Evolutionary conservation across 140 eudicot species (phyloP).

Genomic region (Erigeron philadelphicus): DNA sequence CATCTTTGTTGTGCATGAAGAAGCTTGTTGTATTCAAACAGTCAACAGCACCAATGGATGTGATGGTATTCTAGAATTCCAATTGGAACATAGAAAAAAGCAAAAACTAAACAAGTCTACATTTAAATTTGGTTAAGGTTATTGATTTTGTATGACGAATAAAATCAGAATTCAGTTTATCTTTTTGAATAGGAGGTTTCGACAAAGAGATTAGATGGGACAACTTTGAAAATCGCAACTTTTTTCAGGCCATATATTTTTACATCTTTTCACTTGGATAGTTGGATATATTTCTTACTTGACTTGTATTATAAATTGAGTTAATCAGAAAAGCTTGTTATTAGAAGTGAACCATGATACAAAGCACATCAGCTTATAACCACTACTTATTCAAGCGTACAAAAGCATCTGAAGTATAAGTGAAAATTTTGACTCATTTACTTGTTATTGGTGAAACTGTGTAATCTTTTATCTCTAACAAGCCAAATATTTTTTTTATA

Average conservation of each 20-base stretch:
- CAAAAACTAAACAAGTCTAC: background rate
- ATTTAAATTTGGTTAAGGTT: background rate
- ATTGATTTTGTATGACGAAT: background rate
- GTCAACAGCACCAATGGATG: background rate
- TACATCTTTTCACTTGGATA: background rate
- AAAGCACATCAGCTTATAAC: background rate
- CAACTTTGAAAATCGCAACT: background rate
- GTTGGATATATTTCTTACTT: background rate
- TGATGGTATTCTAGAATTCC: background rate
- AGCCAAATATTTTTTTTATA: no score
- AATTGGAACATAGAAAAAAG: background rate
- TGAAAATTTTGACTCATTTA: background rate
- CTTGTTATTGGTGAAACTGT: background rate
- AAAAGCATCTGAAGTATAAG: background rate
- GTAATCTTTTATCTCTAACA: background rate
- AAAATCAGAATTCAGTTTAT: conserved; percentile 3
- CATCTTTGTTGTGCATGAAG: background rate
- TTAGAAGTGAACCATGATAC: background rate
- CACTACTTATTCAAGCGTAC: background rate
- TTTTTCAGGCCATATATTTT: no score
- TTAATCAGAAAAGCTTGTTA: background rate
- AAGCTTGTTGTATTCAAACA: background rate
- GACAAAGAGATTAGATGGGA: background rate
- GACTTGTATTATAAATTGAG: background rate
- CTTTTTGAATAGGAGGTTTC: background rate